Percentiles rank a stretch among this genome's conserved stretches.
Evolutionary conservation across 495 filamentous ascomycete genomes (phyloP).

Genomic region (Aspergillus nidulans): DNA sequence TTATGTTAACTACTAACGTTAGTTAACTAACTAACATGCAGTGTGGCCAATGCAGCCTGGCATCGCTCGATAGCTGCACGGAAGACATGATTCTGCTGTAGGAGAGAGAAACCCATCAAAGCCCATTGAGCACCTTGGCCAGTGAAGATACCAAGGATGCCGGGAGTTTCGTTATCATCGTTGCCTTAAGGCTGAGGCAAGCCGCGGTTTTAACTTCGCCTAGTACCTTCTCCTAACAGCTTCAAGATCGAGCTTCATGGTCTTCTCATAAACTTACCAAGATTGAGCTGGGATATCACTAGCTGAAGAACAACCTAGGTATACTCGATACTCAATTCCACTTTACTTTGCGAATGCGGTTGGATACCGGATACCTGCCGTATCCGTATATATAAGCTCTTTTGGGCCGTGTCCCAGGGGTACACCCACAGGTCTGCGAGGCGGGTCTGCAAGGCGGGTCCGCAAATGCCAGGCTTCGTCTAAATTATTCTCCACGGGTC

Average conservation of each 20-base stretch:
- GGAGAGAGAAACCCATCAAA: conserved; percentile 46
- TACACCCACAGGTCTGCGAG: background rate
- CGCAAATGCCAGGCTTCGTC: background rate
- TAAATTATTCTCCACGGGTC: background rate
- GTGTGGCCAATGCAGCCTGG: conserved; percentile 15
- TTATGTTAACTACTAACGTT: too few relatives aligned
- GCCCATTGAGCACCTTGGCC: conserved; percentile 72
- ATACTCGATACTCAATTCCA: too few relatives aligned
- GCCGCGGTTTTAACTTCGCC: too few relatives aligned
- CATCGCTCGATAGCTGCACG: background rate
- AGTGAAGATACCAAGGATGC: conserved; percentile 40
- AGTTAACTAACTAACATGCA: conserved; percentile 22
- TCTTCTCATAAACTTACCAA: too few relatives aligned
- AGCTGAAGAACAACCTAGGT: too few relatives aligned
- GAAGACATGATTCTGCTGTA: conserved; percentile 18
- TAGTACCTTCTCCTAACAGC: too few relatives aligned
- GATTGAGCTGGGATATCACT: too few relatives aligned
- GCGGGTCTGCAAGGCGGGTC: conserved; percentile 8
- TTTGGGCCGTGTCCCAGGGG: conserved; percentile 9
- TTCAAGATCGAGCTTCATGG: too few relatives aligned
- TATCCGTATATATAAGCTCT: conserved; percentile 5
- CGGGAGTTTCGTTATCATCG: background rate
- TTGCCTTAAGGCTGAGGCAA: too few relatives aligned
- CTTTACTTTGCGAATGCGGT: too few relatives aligned
- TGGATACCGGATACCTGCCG: too few relatives aligned